Conservation (phyloP, 495 filamentous ascomycete genomes). For the Neurospora pannonica region DNA sequence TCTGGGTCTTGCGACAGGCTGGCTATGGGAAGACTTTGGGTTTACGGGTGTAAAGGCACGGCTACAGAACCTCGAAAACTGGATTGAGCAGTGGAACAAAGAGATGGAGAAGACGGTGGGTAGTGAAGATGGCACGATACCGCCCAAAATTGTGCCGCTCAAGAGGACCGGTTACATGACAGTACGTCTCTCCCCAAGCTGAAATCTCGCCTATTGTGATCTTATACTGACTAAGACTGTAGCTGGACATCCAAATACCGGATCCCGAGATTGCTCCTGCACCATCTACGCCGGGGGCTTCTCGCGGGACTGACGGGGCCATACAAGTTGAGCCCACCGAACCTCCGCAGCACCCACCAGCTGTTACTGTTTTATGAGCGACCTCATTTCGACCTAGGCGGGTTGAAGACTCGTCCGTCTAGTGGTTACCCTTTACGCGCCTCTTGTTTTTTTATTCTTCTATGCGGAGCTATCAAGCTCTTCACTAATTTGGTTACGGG, state of each 20-base stretch:
- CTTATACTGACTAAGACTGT: conserved; percentile 3
- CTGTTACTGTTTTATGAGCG: not conserved
- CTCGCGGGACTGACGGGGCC: conserved; percentile 5
- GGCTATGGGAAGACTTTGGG: conserved; percentile 88
- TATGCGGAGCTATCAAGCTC: not conserved
- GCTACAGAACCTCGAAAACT: conserved; percentile 57
- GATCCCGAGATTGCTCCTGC: conserved; percentile 27
- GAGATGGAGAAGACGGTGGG: conserved; percentile 46
- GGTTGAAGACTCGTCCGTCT: too few species aligned
- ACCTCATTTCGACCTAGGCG: not conserved
- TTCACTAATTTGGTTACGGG: not conserved
- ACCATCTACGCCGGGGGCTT: conserved; percentile 18
- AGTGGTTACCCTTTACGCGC: not conserved
- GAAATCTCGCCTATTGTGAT: not conserved
- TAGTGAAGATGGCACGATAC: conserved; percentile 41
- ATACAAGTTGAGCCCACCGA: conserved; percentile 4
- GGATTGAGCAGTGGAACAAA: conserved; percentile 73
- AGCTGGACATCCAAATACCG: conserved; percentile 30
- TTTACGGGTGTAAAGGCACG: conserved; percentile 60
- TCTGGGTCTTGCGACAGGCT: conserved; percentile 72
- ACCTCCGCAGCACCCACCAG: not conserved
- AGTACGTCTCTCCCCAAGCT: conserved; percentile 32
- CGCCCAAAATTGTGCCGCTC: conserved; percentile 64
- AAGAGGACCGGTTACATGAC: conserved; percentile 82
- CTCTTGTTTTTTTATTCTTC: not conserved